Base-by-base conservation (phyloP, 306 rosid genomes). In the Oxytropis ochrocephala region DNA sequence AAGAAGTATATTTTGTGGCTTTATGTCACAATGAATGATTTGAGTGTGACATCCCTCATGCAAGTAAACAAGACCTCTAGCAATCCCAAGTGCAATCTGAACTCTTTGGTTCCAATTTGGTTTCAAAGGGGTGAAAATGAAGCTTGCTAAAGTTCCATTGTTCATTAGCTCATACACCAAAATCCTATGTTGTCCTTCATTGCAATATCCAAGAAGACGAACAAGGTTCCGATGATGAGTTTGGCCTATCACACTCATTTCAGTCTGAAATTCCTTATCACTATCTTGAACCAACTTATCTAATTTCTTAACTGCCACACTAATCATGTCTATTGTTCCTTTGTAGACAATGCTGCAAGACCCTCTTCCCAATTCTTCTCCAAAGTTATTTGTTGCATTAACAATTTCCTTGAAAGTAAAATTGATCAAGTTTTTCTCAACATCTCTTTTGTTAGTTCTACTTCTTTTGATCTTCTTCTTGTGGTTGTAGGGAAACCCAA, bases 301-400 rank as follows among this genome's bases (percentile, higher is more conserved):
- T 0, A 74, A 29, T 44, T 57, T 64, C 66, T 74, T 74, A 4
- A 80, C 80, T 10, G 84, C 84, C 44, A 80, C 13, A 18, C 32
- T n/a, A 16, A 24, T 32, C 42, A 54, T 7, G 8, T 29, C 68
- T n/a, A 47, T 39, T 2, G 27, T 41, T 30, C 83, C 80, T 56
- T 79, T 75, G 32, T 47, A 80, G 24, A 75, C 80, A 54, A 55
- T 64, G 27, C 69, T 57, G 64, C 64, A 80, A 63, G 80, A 52
- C 1, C 77, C 83, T 38, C 73, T 68, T 5, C 80, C 80, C 33
- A 80, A 4, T 64, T 80, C 70, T 21, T 80, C 84, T 64, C 24
- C 39, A 63, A 80, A 80, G 18, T 55, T 73, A 11, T 24, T 32
- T 48, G 84, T 80, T 63, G 64, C 74, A 38, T 69, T 19, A 30